Conservation (phyloP, 2,329 filamentous ascomycete genomes). For the Chaetomium globosum region DNA sequence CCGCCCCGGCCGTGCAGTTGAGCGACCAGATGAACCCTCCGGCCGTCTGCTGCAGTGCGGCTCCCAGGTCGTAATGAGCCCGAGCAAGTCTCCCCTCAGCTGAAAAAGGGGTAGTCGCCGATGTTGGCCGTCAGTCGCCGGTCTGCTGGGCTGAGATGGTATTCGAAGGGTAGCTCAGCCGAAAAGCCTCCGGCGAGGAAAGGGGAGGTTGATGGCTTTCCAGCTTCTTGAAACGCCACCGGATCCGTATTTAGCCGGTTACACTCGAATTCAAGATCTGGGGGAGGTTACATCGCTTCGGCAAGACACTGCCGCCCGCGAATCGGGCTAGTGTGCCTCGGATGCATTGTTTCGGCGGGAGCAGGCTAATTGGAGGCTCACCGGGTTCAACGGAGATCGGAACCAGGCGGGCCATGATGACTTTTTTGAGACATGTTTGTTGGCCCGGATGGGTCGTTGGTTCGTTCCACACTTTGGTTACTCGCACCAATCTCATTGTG, state of each 20-base stretch:
- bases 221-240: background rate
- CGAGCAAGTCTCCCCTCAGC: background rate
- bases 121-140: background rate
- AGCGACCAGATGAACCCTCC: background rate
- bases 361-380: background rate
- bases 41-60: background rate
- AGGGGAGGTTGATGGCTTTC: background rate
- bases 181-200: background rate
- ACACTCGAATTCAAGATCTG: slow-evolving; percentile 2
- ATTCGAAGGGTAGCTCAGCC: background rate
- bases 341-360: slow-evolving; percentile 4
- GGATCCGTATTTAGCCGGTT: slow-evolving; percentile 14
- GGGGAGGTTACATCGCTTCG: slow-evolving; percentile 14
- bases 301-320: slow-evolving; percentile 1
- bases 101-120: background rate
- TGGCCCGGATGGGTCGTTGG: too few relatives aligned
- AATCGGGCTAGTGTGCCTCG: background rate
- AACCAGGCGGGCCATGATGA: background rate
- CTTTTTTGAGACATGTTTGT: background rate
- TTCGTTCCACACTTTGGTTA: too few relatives aligned
- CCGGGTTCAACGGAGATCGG: background rate
- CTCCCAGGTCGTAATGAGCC: background rate
- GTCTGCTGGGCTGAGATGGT: background rate
- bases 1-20: background rate
- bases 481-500: too few relatives aligned